phyloP scores from a whole-genome alignment of 306 rosid species.

The Amphicarpaea edgeworthii region DNA sequence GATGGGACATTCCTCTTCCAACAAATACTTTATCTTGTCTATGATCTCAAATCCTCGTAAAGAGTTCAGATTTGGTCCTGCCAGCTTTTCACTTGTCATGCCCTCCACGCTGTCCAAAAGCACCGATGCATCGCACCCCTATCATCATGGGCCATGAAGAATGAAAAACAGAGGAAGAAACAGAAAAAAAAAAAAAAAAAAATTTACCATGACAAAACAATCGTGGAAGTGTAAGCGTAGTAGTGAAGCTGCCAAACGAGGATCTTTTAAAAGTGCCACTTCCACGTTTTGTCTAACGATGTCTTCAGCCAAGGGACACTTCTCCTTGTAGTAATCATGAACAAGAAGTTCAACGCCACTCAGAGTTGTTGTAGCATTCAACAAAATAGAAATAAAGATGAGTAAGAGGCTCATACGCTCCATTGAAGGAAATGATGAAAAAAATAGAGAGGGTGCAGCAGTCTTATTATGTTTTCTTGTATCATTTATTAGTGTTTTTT shows the following conservation, averaged over 20 bases:
- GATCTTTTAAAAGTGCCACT: slow-evolving; percentile 68
- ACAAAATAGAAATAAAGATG: slow-evolving; percentile 44
- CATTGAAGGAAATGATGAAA: slow-evolving; percentile 53
- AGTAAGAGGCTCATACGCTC: slow-evolving; percentile 37
- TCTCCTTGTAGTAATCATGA: slow-evolving; percentile 70
- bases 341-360: slow-evolving; percentile 55
- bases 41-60: slow-evolving; percentile 78
- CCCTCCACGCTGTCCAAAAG: slow-evolving; percentile 74
- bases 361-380: slow-evolving; percentile 41
- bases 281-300: slow-evolving; percentile 69
- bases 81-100: slow-evolving; percentile 80
- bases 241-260: slow-evolving; percentile 85
- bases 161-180: neutral
- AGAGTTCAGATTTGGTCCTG: slow-evolving; percentile 76
- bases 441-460: slow-evolving; percentile 8
- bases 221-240: slow-evolving; percentile 96
- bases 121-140: slow-evolving; percentile 96
- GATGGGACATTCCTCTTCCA: slow-evolving; percentile 79
- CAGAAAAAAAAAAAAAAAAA: neutral
- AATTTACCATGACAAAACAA: slow-evolving; percentile 81
- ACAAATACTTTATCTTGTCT: slow-evolving; percentile 67
- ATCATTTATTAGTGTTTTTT: slow-evolving; percentile 31
- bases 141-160: neutral
- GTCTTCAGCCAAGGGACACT: slow-evolving; percentile 75
- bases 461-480: slow-evolving; percentile 38